Evolutionary conservation across 2,329 filamentous ascomycete genomes (phyloP).

Genomic region (Aspergillus transmontanensis): DNA sequence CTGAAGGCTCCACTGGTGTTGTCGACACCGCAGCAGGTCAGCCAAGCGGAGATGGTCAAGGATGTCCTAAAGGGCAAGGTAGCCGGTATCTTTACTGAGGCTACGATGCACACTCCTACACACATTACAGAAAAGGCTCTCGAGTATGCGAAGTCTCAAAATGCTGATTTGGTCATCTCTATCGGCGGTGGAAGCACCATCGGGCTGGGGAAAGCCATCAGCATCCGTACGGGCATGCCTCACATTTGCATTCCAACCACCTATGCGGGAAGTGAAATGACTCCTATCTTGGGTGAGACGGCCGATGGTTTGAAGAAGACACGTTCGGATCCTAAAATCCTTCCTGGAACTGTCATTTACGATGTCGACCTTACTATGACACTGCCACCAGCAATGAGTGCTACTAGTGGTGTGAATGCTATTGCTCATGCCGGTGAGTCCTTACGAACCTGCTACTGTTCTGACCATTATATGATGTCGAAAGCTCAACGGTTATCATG

Average conservation of each 20-base stretch:
- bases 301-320: conserved; percentile 61
- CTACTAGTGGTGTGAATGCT: conserved; percentile 65
- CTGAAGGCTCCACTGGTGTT: conserved; percentile 57
- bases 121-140: conserved; percentile 60
- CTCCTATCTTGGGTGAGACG: conserved; percentile 66
- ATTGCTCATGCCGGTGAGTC: conserved; percentile 62
- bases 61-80: conserved; percentile 49
- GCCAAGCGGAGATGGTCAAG: conserved; percentile 50
- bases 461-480: not conserved
- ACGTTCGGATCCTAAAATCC: conserved; percentile 59
- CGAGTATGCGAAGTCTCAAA: conserved; percentile 46
- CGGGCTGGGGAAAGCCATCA: conserved; percentile 63
- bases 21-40: conserved; percentile 57
- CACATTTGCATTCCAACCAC: conserved; percentile 65
- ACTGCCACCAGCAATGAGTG: conserved; percentile 55
- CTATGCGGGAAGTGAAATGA: conserved; percentile 66
- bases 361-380: conserved; percentile 66
- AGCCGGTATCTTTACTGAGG: conserved; percentile 58
- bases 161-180: conserved; percentile 60
- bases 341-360: conserved; percentile 65
- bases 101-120: conserved; percentile 65
- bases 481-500: conserved; percentile 1
- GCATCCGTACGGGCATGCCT: conserved; percentile 55
- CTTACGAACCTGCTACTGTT: not conserved
- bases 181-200: conserved; percentile 66